Evolutionary conservation across 495 filamentous ascomycete genomes (phyloP).

Genomic region (Hypoxylon fragiforme): DNA sequence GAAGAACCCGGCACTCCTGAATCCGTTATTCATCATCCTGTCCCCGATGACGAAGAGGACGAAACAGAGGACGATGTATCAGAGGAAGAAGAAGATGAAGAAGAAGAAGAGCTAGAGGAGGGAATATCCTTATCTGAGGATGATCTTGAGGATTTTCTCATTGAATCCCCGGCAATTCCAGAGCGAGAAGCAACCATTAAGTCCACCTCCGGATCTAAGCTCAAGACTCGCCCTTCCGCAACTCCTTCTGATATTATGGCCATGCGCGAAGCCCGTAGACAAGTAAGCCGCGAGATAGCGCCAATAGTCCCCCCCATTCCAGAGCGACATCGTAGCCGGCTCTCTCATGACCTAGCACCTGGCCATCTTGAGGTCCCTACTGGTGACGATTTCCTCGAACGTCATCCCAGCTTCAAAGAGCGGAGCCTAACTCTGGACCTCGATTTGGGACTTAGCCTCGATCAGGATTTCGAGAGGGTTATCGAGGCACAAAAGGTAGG

Average conservation of each 20-base stretch:
- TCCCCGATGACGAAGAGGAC: conserved; percentile 49
- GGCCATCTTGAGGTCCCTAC: conserved; percentile 32
- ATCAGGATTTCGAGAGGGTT: conserved; percentile 91
- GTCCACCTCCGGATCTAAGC: conserved; percentile 74
- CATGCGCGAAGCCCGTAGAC: conserved; percentile 85
- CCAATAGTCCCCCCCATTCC: conserved; percentile 66
- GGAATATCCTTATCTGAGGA: conserved; percentile 28
- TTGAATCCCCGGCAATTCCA: conserved; percentile 66
- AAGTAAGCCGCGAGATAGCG: conserved; percentile 70
- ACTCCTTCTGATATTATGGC: conserved; percentile 81
- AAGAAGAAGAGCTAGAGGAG: conserved; percentile 38
- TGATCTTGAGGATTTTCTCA: conserved; percentile 38
- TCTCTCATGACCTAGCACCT: conserved; percentile 48
- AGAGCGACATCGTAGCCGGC: conserved; percentile 58
- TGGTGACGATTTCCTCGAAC: conserved; percentile 46
- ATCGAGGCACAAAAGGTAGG: conserved; percentile 98
- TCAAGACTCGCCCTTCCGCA: conserved; percentile 88
- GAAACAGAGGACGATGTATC: conserved; percentile 40
- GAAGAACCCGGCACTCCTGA: conserved; percentile 81
- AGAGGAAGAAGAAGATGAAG: conserved; percentile 38
- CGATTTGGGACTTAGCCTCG: conserved; percentile 79
- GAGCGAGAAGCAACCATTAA: conserved; percentile 90
- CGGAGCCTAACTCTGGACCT: conserved; percentile 71
- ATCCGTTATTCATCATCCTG: conserved; percentile 86
- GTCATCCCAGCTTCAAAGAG: conserved; percentile 62